phyloP scores from a whole-genome alignment of 75 land plant species.

The Adiantum capillusveneris region DNA sequence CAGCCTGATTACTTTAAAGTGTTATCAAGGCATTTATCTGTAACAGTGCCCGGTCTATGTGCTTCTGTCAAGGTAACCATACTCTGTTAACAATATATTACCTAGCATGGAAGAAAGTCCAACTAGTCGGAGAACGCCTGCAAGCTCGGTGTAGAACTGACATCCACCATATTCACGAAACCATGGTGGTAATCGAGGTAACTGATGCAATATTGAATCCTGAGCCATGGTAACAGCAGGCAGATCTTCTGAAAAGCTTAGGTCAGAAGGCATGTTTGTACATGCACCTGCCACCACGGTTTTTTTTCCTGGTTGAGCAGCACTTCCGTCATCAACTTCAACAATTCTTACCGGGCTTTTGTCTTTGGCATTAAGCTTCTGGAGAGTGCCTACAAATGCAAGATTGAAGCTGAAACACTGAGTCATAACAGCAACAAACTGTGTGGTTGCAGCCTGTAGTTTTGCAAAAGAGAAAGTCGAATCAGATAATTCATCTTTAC shows the following conservation, averaged over 20 bases:
- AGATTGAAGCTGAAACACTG: slow-evolving; percentile 63
- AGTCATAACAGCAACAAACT: slow-evolving; percentile 40
- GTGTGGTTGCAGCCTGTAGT: slow-evolving; percentile 45
- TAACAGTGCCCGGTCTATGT: too few relatives aligned
- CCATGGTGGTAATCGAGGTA: slow-evolving; percentile 97
- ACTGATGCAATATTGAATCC: slow-evolving; percentile 10
- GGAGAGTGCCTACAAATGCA: slow-evolving; percentile 57
- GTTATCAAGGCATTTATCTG: too few relatives aligned
- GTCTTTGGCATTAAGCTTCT: slow-evolving; percentile 30
- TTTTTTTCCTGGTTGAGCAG: neutral
- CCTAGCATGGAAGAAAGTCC: slow-evolving; percentile 60
- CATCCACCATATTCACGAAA: slow-evolving; percentile 43
- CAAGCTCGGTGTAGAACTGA: slow-evolving; percentile 58
- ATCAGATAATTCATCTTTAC: too few relatives aligned
- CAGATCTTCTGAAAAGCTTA: slow-evolving; percentile 4
- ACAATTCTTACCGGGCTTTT: slow-evolving; percentile 29
- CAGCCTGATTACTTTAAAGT: too few relatives aligned
- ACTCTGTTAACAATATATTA: slow-evolving; percentile 13
- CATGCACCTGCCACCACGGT: too few relatives aligned
- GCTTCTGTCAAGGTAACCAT: too few relatives aligned
- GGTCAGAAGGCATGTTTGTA: neutral
- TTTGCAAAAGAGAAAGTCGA: neutral
- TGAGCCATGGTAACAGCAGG: neutral
- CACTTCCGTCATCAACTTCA: slow-evolving; percentile 31
- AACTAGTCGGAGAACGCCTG: slow-evolving; percentile 72